phyloP scores from a whole-genome alignment of 148 eudicot species.

The Arbutus unedo region DNA sequence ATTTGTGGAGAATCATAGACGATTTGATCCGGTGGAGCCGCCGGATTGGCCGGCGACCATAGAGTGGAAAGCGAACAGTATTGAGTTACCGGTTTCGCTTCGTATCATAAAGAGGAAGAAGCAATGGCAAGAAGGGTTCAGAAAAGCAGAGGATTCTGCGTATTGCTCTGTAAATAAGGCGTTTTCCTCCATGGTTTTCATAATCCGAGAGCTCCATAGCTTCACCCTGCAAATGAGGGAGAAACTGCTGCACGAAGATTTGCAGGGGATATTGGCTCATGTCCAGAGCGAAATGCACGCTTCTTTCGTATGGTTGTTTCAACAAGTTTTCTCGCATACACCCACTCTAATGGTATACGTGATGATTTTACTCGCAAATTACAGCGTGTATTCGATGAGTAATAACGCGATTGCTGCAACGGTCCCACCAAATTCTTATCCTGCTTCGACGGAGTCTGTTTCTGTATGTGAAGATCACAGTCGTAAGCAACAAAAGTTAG shows the following conservation, averaged over 20 bases:
- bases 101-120: constrained; percentile 66
- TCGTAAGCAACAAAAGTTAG: constrained; percentile 26
- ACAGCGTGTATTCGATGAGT: constrained; percentile 72
- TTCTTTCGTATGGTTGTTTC: constrained; percentile 87
- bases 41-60: constrained; percentile 40
- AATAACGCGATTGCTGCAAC: constrained; percentile 41
- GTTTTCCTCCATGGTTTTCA: constrained; percentile 89
- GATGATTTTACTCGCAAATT: constrained; percentile 83
- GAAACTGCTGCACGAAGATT: constrained; percentile 49
- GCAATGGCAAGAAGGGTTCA: constrained; percentile 41
- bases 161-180: constrained; percentile 67
- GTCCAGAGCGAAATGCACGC: constrained; percentile 76
- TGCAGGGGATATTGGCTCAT: constrained; percentile 54
- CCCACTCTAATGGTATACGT: constrained; percentile 81
- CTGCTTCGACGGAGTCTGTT: constrained; percentile 22
- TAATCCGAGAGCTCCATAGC: constrained; percentile 73
- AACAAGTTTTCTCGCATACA: constrained; percentile 77
- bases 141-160: constrained; percentile 45
- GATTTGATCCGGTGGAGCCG: constrained; percentile 23
- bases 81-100: constrained; percentile 68
- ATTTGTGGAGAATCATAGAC: background rate
- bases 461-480: constrained; percentile 19
- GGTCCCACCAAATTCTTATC: background rate
- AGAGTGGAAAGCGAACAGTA: constrained; percentile 68
- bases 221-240: constrained; percentile 64